Conservation (phyloP, 2,329 filamentous ascomycete species). For the Aspergillus tubingensis region DNA sequence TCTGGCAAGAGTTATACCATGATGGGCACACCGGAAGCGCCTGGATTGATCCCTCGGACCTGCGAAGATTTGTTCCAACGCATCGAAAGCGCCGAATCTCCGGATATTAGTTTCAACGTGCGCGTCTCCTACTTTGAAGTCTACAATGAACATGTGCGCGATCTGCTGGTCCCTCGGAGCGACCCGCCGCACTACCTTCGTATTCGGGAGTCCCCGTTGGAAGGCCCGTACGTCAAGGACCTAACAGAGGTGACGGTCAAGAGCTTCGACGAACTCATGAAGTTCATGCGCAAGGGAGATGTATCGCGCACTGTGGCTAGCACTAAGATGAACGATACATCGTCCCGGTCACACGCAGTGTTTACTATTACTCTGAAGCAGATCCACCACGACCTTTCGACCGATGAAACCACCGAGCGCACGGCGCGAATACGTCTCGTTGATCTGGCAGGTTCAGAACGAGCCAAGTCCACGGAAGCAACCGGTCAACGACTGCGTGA, state of each 20-base stretch:
- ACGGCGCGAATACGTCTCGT: constrained; percentile 92
- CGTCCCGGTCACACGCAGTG: constrained; percentile 91
- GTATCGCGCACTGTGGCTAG: constrained; percentile 83
- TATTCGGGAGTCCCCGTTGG: constrained; percentile 90
- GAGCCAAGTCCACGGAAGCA: constrained; percentile 92
- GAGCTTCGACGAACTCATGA: constrained; percentile 81
- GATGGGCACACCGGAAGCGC: constrained; percentile 86
- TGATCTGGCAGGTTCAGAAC: constrained; percentile 90
- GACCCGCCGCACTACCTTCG: constrained; percentile 90
- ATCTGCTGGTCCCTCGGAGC: constrained; percentile 79
- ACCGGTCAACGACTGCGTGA: constrained; percentile 88
- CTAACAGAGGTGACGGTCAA: constrained; percentile 90
- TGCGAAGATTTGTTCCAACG: constrained; percentile 95
- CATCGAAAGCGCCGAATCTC: constrained; percentile 80
- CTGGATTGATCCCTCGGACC: constrained; percentile 89
- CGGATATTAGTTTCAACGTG: constrained; percentile 94
- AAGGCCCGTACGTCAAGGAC: constrained; percentile 96
- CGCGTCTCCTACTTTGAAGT: constrained; percentile 98
- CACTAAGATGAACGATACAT: constrained; percentile 99
- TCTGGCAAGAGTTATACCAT: constrained; percentile 98
- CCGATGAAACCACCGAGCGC: constrained; percentile 96
- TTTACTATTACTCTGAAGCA: constrained; percentile 98
- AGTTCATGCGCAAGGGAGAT: constrained; percentile 89
- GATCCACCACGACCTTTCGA: constrained; percentile 94
- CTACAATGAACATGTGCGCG: constrained; percentile 98